Conservation (phyloP, 495 filamentous ascomycete species). For the Podospora pseudoanserina region DNA sequence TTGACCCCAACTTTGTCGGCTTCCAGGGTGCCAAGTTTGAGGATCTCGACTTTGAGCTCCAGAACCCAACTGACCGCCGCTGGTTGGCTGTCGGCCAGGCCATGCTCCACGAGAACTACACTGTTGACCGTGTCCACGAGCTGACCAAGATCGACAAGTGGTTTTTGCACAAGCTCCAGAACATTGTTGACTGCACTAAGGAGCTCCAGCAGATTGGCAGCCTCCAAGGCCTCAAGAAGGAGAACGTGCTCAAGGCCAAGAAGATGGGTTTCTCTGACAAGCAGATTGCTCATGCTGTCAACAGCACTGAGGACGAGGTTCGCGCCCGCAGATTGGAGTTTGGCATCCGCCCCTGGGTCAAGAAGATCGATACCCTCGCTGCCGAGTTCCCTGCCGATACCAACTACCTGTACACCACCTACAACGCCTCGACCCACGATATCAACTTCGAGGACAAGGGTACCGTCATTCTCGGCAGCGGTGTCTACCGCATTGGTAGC, state of each 20-base stretch:
- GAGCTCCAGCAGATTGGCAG: conserved; percentile 86
- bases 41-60: conserved; percentile 81
- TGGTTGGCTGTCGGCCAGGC: conserved; percentile 98
- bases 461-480: conserved; percentile 82
- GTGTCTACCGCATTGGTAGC: conserved; percentile 94
- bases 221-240: conserved; percentile 79
- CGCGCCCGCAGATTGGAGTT: conserved; percentile 80
- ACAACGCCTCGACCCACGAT: conserved; percentile 94
- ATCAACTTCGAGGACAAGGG: conserved; percentile 94
- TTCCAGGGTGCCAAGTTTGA: conserved; percentile 96
- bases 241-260: conserved; percentile 84
- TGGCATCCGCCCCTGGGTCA: conserved; percentile 84
- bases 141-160: conserved; percentile 94
- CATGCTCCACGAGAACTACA: conserved; percentile 94
- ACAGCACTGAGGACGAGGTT: conserved; percentile 82
- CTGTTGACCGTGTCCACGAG: conserved; percentile 84
- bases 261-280: conserved; percentile 96
- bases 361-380: conserved; percentile 96
- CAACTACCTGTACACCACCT: conserved; percentile 97
- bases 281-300: conserved; percentile 86
- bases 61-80: conserved; percentile 88
- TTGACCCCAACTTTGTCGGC: conserved; percentile 85
- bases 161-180: conserved; percentile 97
- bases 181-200: conserved; percentile 84
- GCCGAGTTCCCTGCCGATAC: conserved; percentile 97